Base-by-base conservation (phyloP, 1,284 basidiomycete species). In the Exobasidium cylindrosporum region DNA sequence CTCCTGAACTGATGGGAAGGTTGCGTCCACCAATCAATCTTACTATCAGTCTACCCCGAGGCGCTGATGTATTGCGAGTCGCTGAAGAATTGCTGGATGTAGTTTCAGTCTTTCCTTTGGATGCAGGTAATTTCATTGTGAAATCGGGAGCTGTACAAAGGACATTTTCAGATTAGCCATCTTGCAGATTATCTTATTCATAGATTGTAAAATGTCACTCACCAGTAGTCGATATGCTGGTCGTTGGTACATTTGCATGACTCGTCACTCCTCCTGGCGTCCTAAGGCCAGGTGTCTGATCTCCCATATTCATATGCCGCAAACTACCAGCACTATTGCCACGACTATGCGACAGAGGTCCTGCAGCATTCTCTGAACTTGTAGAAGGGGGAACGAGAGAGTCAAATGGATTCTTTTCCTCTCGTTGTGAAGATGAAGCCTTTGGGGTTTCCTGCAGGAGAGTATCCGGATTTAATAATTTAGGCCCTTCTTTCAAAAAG, bases 21-120 rank as follows among this genome's bases (percentile, higher is more conserved):
- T 87, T 87, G 61, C 92, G 87, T 3, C 91, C 96, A 65, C 89
- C 87, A 80, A 98, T 91, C 79, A 99, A 87, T 83, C 97, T 97
- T 82, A 99, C 89, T 72, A 92, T 91, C 61, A 99, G 88, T 83
- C 88, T 91, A 74, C 88, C 96, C 80, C 84, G 87, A 7, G 81
- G 80, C 2, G 65, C 74, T 13, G 61, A 56, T 10, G 74, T 77
- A 52, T 74, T 75, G 26, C 77, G 73, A 11, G 56, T 23, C 24
- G 54, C 54, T 6, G 62, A 59, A 17, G 58, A 21, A 1, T 31
- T 35, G 14, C 59, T 23, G 29, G 40, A 28, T 28, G 47, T 28
- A n/a, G 31, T 40, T 7, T 69, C 65, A 23, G 59, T 40, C 52
- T 68, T 70, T 40, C 59, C 63, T 65, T 74, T 74, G 28, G 69